Conservation (phyloP, 176 grass and related monocot genomes). For the Stipa capillata region DNA sequence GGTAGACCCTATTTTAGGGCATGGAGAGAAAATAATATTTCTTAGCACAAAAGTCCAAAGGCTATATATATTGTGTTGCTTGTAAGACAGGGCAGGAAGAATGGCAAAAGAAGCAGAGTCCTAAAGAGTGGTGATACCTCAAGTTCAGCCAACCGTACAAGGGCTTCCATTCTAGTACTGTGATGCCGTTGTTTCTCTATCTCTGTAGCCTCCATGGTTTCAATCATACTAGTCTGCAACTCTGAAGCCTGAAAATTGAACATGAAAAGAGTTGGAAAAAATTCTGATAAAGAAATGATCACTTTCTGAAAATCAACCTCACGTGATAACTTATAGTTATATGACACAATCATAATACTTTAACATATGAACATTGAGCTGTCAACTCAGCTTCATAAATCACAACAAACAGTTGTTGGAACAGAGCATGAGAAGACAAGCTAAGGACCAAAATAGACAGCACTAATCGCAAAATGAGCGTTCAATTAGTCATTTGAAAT, state of each 20-base stretch:
- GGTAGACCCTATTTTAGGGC: neutral
- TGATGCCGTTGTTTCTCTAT: slow-evolving; percentile 77
- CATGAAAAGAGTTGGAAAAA: neutral
- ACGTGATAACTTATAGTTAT: neutral
- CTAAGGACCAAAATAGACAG: neutral
- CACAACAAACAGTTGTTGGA: neutral
- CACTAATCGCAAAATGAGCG: neutral
- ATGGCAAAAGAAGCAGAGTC: neutral
- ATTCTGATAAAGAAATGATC: neutral
- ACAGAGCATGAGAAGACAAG: neutral
- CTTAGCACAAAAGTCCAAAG: neutral
- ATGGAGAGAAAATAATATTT: neutral
- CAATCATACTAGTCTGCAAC: slow-evolving; percentile 86
- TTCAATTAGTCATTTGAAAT: neutral
- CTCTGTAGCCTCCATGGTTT: slow-evolving; percentile 90
- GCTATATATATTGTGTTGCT: neutral
- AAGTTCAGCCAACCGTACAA: slow-evolving; percentile 62
- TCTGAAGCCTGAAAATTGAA: slow-evolving; percentile 68
- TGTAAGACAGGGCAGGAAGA: neutral
- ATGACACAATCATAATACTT: neutral
- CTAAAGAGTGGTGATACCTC: slow-evolving; percentile 44
- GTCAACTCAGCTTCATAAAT: neutral
- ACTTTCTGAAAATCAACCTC: slow-evolving; percentile 9
- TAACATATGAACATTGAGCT: neutral
- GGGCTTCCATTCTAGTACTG: slow-evolving; percentile 95